Conservation (phyloP, 2,329 filamentous ascomycete species). For the Paraphaeosphaeria minitans region DNA sequence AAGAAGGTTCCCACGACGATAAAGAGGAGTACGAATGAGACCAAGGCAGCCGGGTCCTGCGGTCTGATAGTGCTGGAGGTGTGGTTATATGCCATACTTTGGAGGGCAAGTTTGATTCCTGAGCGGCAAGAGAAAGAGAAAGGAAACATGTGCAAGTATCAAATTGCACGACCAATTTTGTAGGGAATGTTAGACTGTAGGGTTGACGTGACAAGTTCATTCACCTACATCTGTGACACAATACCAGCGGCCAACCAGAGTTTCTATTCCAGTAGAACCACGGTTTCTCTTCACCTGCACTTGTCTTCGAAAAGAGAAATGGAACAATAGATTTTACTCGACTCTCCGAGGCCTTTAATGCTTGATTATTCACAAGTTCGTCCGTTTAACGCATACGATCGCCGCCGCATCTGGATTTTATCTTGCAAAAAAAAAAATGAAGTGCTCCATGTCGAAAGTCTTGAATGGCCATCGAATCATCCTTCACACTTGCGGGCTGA, state of each 20-base stretch:
- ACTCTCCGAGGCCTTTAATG: neutral
- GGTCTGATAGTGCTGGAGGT: neutral
- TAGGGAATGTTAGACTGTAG: too few species aligned
- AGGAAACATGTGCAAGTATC: too few species aligned
- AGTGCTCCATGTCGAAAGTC: neutral
- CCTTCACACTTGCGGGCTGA: neutral
- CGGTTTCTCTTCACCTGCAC: too few species aligned
- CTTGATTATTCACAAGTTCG: neutral
- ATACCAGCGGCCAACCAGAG: too few species aligned
- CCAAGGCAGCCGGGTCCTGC: neutral
- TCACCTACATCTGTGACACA: too few species aligned
- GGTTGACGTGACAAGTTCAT: too few species aligned
- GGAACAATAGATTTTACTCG: neutral
- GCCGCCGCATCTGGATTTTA: neutral
- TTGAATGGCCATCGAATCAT: neutral
- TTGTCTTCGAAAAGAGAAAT: too few species aligned
- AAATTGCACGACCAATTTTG: too few species aligned
- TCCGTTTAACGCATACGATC: neutral
- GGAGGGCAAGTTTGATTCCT: too few species aligned
- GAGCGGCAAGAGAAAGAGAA: neutral
- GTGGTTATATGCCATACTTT: neutral
- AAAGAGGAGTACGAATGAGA: constrained; percentile 14
- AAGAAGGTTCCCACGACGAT: constrained; percentile 21
- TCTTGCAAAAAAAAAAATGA: neutral
- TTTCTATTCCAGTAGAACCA: too few species aligned